Evolutionary conservation across 805 yeast species (phyloP).

Genomic region (Dipodascopsis uninucleata): DNA sequence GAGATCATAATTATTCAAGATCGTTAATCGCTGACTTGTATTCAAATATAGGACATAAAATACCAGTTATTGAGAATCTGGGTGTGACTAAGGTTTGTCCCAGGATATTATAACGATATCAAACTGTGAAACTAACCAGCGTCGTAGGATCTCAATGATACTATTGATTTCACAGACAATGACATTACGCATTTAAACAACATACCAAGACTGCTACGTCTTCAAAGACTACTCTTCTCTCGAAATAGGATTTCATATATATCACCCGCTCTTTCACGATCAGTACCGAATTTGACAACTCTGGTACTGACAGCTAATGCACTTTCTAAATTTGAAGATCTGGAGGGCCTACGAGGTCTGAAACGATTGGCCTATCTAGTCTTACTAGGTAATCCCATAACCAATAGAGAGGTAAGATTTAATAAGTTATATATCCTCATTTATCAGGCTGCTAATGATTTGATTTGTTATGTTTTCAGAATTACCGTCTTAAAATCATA

Average conservation of each 20-base stretch:
- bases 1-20: slow-evolving; percentile 7
- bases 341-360: slow-evolving; percentile 43
- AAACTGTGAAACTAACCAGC: no score
- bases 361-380: slow-evolving; percentile 47
- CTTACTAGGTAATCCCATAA: slow-evolving; percentile 43
- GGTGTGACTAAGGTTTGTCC: slow-evolving; percentile 35
- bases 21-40: not conserved
- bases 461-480: slow-evolving; percentile 41
- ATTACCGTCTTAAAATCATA: slow-evolving; percentile 59
- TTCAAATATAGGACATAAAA: slow-evolving; percentile 31
- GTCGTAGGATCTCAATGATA: slow-evolving; percentile 43
- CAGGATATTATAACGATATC: not conserved
- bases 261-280: slow-evolving; percentile 37
- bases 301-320: slow-evolving; percentile 53
- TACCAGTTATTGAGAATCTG: slow-evolving; percentile 46
- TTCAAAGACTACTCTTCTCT: slow-evolving; percentile 56
- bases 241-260: slow-evolving; percentile 55
- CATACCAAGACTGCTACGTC: slow-evolving; percentile 45
- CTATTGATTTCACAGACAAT: slow-evolving; percentile 74
- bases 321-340: slow-evolving; percentile 44
- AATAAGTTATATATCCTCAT: not conserved
- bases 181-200: slow-evolving; percentile 53
- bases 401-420: slow-evolving; percentile 19
- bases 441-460: slow-evolving; percentile 45
- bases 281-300: slow-evolving; percentile 48